Evolutionary conservation across 1,284 basidiomycete species (phyloP).

Genomic region (Trichosporon sp.): DNA sequence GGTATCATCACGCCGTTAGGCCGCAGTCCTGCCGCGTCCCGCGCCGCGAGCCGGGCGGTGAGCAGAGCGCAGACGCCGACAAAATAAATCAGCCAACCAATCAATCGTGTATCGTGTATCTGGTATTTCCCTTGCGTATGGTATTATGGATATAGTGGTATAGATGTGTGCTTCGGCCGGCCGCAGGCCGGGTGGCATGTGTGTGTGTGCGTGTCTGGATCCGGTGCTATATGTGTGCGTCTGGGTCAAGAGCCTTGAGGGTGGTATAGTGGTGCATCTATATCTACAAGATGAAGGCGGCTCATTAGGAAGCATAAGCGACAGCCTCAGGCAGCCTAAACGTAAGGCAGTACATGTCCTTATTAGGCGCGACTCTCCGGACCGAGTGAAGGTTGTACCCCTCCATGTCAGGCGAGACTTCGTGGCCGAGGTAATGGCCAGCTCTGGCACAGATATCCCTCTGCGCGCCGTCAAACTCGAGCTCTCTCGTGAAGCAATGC

Average conservation of each 20-base stretch:
- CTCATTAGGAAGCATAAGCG: conserved; percentile 26
- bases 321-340: conserved; percentile 68
- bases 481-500: conserved; percentile 89
- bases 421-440: conserved; percentile 59
- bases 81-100: conserved; percentile 3
- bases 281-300: neutral
- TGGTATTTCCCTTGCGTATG: neutral
- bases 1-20: conserved; percentile 46
- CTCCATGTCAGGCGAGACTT: conserved; percentile 54
- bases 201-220: no score
- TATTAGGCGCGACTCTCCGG: conserved; percentile 88
- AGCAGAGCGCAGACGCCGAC: conserved; percentile 15
- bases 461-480: conserved; percentile 63
- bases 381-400: conserved; percentile 64
- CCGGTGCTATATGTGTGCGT: no score
- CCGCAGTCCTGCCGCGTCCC: conserved; percentile 19
- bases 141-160: neutral
- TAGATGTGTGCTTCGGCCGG: no score
- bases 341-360: conserved; percentile 97
- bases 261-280: conserved; percentile 7
- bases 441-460: conserved; percentile 76
- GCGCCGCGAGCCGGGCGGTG: conserved; percentile 12
- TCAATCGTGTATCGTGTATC: neutral
- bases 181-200: no score
- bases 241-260: no score